Evolutionary conservation across 768 basidiomycete species (phyloP), one percentile per base, ranked within the genome.

Genomic region (Gelatoporia subvermispora): DNA sequence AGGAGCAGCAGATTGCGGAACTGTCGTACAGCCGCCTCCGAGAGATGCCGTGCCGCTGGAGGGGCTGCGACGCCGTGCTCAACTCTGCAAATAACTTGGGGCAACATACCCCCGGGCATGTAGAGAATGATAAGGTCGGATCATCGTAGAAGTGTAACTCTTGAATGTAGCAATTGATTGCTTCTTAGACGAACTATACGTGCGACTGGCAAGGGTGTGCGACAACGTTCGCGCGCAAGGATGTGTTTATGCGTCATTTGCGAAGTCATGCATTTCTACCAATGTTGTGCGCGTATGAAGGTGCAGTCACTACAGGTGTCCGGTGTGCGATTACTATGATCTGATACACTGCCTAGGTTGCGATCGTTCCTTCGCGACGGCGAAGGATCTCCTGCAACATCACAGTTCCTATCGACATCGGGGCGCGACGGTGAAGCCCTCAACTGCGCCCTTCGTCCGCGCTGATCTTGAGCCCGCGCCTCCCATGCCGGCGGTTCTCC

Each of bases 151-250:
- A 31, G 28, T 47, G 25, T 17, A 42, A 34, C 54, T 44, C 44
- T 24, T 41, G 44, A 39, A 40, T 57, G 50, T 24, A 20, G 43
- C 16, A 43, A 13, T 36, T 47, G 23, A 28, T 43, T 38, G 48
- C 40, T 37, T 28, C 18, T 24, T 53, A 76, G 71, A 59, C 56
- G n/a, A 60, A 63, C 11, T 78, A 69, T 53, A 55, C 61, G 31
- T 84, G 84, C 62, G 67, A 60, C 40, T 87, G 86, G 85, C 68
- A 72, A 16, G 66, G 67, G 23, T 88, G 84, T 60, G 69, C 70
- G n/a, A 67, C 67, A 24, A 66, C 60, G 47, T 75, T 76, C 60
- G 44, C 45, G n/a, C 57, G 59, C 41, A 60, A 61, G 37, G 63
- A 66, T 37, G 56, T 68, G 41, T 62, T 78, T 49, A 63, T 65